Conservation (phyloP, 2,329 filamentous ascomycete species). For the Lasiodiplodia citricola region DNA sequence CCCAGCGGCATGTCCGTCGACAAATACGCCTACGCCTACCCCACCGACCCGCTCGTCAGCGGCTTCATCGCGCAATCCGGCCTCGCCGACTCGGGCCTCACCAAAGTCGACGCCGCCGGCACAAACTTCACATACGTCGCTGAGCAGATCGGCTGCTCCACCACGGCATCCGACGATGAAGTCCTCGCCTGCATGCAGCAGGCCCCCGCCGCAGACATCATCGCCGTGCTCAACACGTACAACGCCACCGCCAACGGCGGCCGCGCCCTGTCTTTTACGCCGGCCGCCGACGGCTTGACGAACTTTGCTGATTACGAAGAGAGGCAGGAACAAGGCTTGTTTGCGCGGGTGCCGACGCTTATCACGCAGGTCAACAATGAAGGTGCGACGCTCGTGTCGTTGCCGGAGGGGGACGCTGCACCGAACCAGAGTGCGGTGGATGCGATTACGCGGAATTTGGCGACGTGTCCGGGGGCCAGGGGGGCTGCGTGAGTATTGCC, state of each 20-base stretch:
- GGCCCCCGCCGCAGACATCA: conserved; percentile 37
- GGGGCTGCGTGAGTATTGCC: conserved; percentile 26
- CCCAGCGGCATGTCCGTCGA: conserved; percentile 55
- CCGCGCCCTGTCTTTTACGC: conserved; percentile 36
- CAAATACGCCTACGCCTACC: conserved; percentile 52
- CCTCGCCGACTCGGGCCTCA: conserved; percentile 42
- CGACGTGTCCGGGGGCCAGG: conserved; percentile 30
- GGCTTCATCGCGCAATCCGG: conserved; percentile 55
- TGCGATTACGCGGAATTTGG: conserved; percentile 29
- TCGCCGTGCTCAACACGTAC: conserved; percentile 40
- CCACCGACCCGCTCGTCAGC: conserved; percentile 55
- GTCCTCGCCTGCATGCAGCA: conserved; percentile 47
- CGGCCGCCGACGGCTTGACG: conserved; percentile 38
- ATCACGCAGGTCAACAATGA: conserved; percentile 5
- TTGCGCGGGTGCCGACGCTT: conserved; percentile 43
- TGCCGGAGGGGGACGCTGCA: not conserved
- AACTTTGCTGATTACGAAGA: conserved; percentile 44
- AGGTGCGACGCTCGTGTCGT: not conserved
- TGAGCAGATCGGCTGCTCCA: conserved; percentile 41
- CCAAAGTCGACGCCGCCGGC: conserved; percentile 34
- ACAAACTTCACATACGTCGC: conserved; percentile 49
- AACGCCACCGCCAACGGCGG: conserved; percentile 27
- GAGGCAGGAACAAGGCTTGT: conserved; percentile 33
- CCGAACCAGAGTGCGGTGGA: conserved; percentile 34
- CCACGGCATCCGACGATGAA: conserved; percentile 31